These are phyloP conservation scores for Coemansia sp. DNA, from an alignment of 371 early-diverging fungal genomes.

Conservation along the genomic window DNA sequence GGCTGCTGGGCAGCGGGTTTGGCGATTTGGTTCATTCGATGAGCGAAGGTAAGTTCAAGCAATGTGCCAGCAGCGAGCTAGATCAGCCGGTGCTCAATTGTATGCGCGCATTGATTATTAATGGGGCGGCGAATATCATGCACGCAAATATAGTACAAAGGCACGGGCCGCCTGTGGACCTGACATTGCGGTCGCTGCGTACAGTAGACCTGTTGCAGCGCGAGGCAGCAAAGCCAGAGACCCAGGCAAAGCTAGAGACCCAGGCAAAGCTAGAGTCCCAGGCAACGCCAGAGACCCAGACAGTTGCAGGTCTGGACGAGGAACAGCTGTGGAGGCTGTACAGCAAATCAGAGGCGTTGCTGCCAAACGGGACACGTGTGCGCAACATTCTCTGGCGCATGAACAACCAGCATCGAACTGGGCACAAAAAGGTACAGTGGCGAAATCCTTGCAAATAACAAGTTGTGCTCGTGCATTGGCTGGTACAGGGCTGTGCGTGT, in stretches of 20 bases:
- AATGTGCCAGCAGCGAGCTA: not conserved
- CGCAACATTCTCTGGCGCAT: constrained; percentile 49
- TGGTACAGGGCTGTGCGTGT: too few relatives aligned
- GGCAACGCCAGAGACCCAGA: too few relatives aligned
- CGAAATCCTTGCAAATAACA: not conserved
- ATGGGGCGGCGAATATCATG: too few relatives aligned
- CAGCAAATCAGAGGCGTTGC: constrained; percentile 19
- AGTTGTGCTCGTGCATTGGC: too few relatives aligned
- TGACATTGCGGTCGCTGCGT: not conserved
- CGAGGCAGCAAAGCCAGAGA: not conserved
- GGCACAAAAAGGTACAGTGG: constrained; percentile 12
- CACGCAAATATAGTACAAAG: constrained; percentile 12
- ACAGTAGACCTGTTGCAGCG: constrained; percentile 7
- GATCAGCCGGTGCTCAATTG: not conserved
- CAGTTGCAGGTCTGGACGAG: constrained; percentile 3
- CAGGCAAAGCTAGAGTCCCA: not conserved
- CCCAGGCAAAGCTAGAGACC: not conserved
- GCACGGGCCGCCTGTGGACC: constrained; percentile 24
- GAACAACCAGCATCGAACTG: constrained; percentile 11
- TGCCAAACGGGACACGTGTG: constrained; percentile 38
- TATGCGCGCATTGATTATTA: not conserved
- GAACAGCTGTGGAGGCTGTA: constrained; percentile 29
- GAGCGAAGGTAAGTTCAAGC: constrained; percentile 20
- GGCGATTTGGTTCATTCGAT: constrained; percentile 20
- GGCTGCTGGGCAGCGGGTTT: constrained; percentile 1